Evolutionary conservation across 2,329 filamentous ascomycete genomes (phyloP), one percentile per base, ranked within the genome.

Genomic region (Alternaria dauci): DNA sequence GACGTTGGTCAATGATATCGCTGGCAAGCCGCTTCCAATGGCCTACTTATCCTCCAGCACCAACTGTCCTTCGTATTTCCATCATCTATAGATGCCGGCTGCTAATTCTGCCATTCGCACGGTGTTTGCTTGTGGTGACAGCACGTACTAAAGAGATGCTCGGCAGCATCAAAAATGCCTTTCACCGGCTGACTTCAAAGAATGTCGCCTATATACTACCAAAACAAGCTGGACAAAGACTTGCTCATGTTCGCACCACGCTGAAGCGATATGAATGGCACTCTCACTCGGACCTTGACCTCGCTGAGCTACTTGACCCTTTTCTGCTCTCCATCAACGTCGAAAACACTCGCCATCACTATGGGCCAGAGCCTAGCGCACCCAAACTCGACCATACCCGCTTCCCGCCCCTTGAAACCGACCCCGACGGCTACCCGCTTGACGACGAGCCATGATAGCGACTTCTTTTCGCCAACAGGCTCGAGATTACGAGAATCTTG

Each of bases 251-350:
- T 26, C 50, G 42, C 8, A 36, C 46, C 11, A 64, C 61, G 5
- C 46, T 69, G 25, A 61, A 51, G 30, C 52, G 52, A 8, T 68
- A 56, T 41, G 65, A 66, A 56, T 69, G 62, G 62, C 67, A 68
- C 20, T 69, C 43, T 12, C 32, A 16, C 32, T 14, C 32, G 12
- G 12, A 5, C 6, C 32, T 26, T 63, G 67, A 69, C 23, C 55
- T 66, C n/a, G 65, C 65, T 20, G 65, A 68, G 25, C 41, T 66
- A 20, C 28, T 47, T 3, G 44, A 47, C 14, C 44, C 44, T 4
- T 47, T 47, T 18, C 4, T 47, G 28, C 44, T 47, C 4, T 28
- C 44, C 6, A 14, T 34, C 9, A 34, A 34, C 28, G 18, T 47
- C 28, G 8, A 3, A 6, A n/a, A 34, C 32, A 20, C 44, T 28